phyloP scores from a whole-genome alignment of 78 protist genomes.

The Salpingoeca rosetta region DNA sequence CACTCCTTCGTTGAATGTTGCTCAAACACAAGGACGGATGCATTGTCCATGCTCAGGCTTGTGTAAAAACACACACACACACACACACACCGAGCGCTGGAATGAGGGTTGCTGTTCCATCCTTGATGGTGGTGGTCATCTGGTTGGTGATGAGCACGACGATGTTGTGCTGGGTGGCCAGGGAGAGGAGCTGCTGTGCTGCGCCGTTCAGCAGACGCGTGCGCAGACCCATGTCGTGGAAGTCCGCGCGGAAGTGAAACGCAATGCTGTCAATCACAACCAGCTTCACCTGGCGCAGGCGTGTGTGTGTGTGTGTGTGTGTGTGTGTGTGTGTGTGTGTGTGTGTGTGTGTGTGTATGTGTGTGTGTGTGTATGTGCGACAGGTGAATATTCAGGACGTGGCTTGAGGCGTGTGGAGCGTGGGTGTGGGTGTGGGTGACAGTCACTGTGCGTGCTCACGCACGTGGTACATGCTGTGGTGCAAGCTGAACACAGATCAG shows the following conservation, averaged over 20 bases:
- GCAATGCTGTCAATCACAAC: conserved; percentile 58
- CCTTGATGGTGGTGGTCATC: conserved; percentile 36
- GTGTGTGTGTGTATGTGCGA: background rate
- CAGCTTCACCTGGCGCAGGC: conserved; percentile 4
- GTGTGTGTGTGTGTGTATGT: too few relatives aligned
- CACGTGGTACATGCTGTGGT: too few relatives aligned
- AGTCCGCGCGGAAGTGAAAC: conserved; percentile 56
- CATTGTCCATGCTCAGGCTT: background rate
- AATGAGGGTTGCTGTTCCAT: conserved; percentile 18
- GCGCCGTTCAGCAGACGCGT: conserved; percentile 24
- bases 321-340: too few relatives aligned
- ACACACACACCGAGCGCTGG: conserved; percentile 33
- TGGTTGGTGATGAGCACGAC: conserved; percentile 58
- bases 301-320: too few relatives aligned
- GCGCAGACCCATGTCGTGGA: conserved; percentile 29
- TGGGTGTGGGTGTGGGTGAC: background rate
- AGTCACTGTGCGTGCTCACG: too few relatives aligned
- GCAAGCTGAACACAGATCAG: too few relatives aligned
- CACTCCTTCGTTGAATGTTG: background rate
- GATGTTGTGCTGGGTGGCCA: conserved; percentile 24
- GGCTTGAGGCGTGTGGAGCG: background rate
- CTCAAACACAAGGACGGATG: background rate
- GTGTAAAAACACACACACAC: too few relatives aligned
- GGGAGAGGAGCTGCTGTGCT: conserved; percentile 20
- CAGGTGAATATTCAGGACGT: background rate